Base-by-base conservation (phyloP, 208 protist species). In the Leptomonas pyrrhocoris region DNA sequence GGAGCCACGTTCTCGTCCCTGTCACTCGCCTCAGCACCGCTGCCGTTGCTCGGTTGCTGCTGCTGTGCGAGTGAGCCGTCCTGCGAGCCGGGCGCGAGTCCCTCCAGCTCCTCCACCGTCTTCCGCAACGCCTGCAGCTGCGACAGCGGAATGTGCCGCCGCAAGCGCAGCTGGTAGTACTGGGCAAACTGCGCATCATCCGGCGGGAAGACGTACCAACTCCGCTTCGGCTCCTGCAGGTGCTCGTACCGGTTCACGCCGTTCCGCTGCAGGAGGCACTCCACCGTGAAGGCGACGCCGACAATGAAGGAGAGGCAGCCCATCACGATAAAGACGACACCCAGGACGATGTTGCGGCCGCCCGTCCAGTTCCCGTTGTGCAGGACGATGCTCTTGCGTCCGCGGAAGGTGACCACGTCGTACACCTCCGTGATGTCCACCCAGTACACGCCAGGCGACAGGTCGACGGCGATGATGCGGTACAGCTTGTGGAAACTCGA, bases 401-500 rank as follows among this genome's bases (percentile, higher is more conserved):
- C 98, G 36, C 83, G 49, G 69, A 99, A 99, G 42, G 78, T 69
- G n/a, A 76, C 68, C 13, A 98, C 94, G 55, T 97, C 94, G 81
- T 93, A 99, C 68, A 94, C 91, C 78, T 98, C 93, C n/a, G 87
- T 74, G 48, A 99, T 84, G 19, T 83, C 48, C 50, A 99, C 65
- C 59, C 77, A 50, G 76, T 96, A 96, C 16, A 60, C 42, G 16
- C 92, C 92, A 13, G 87, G 78, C 28, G 59, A 18, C 23, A 96
- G 77, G 55, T 85, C 79, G 6, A 60, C 68, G 63, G 98, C 85
- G 64, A 99, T 97, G 42, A 91, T 88, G 43, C 97, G 84, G 84
- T 98, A 95, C 53, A 99, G 91, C 86, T 99, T 99, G 62, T 88
- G 85, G 74, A 99, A 99, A 40, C 70, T 97, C 34, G 97, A 83